These are phyloP conservation scores for Xylaria grammica DNA, from an alignment of 495 filamentous ascomycete species.

Conservation along the genomic window DNA sequence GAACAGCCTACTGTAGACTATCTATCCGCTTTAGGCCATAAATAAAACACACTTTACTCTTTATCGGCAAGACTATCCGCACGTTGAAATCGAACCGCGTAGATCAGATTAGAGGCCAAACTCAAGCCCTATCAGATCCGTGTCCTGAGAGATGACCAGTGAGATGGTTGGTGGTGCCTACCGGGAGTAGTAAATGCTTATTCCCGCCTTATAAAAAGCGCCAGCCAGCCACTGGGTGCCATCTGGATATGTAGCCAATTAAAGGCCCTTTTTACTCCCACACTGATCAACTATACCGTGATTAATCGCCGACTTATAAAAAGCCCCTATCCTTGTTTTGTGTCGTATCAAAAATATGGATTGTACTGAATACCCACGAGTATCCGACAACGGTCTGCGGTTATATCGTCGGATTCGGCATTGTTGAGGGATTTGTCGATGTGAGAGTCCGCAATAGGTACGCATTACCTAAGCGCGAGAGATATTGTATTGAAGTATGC, in stretches of 20 bases:
- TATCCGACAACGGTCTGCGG: neutral
- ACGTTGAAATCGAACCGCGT: conserved; percentile 13
- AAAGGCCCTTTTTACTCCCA: neutral
- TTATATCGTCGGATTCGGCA: too few relatives aligned
- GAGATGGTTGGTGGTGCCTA: too few relatives aligned
- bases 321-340: neutral
- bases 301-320: conserved; percentile 14
- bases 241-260: conserved; percentile 1
- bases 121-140: conserved; percentile 5
- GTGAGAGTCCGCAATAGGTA: too few relatives aligned
- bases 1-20: conserved; percentile 29
- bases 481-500: neutral
- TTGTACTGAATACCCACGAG: conserved; percentile 1
- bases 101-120: neutral
- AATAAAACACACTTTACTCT: conserved; percentile 1
- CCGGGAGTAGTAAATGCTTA: too few relatives aligned
- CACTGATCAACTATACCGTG: neutral
- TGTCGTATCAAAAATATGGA: neutral
- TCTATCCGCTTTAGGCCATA: conserved; percentile 27
- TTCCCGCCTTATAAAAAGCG: neutral
- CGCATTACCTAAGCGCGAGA: neutral
- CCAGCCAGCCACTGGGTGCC: conserved; percentile 2
- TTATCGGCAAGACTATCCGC: conserved; percentile 1
- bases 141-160: neutral
- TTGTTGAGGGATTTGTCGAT: neutral